phyloP scores from a whole-genome alignment of 140 eudicot genomes.

The Bidens hawaiensis region DNA sequence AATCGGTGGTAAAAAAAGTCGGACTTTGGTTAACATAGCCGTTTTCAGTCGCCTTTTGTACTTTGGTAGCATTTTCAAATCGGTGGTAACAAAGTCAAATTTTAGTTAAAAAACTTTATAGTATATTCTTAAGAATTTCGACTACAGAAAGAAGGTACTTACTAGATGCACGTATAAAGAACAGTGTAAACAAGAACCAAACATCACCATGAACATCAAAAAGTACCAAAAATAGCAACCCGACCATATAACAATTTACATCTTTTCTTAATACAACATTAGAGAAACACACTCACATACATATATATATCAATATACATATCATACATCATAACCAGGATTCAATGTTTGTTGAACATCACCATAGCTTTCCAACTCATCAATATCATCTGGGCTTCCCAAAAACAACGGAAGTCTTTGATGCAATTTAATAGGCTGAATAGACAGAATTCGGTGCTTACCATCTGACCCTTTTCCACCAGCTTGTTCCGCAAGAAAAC shows the following conservation, averaged over 20 bases:
- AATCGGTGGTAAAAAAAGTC: too few relatives aligned
- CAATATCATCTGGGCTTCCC: slow-evolving; percentile 88
- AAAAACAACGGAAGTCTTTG: slow-evolving; percentile 87
- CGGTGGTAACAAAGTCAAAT: too few relatives aligned
- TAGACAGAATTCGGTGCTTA: slow-evolving; percentile 61
- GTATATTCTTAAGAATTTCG: too few relatives aligned
- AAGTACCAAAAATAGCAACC: not conserved
- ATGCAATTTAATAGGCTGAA: slow-evolving; percentile 82
- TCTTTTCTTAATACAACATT: not conserved
- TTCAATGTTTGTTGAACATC: slow-evolving; percentile 96
- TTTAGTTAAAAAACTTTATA: too few relatives aligned
- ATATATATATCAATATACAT: not conserved
- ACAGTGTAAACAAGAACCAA: too few relatives aligned
- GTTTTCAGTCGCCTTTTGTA: too few relatives aligned
- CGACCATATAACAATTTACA: not conserved
- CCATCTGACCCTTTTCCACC: slow-evolving; percentile 98
- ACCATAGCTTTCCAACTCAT: slow-evolving; percentile 87
- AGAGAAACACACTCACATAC: not conserved
- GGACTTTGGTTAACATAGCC: too few relatives aligned
- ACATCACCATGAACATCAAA: not conserved
- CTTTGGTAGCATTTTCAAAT: too few relatives aligned
- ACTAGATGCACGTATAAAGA: too few relatives aligned
- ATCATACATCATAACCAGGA: slow-evolving; percentile 94
- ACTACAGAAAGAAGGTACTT: not conserved
- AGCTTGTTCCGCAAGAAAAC: slow-evolving; percentile 85